phyloP scores from a whole-genome alignment of 192 early-diverging fungal species.

The Obelidium mucronatum region DNA sequence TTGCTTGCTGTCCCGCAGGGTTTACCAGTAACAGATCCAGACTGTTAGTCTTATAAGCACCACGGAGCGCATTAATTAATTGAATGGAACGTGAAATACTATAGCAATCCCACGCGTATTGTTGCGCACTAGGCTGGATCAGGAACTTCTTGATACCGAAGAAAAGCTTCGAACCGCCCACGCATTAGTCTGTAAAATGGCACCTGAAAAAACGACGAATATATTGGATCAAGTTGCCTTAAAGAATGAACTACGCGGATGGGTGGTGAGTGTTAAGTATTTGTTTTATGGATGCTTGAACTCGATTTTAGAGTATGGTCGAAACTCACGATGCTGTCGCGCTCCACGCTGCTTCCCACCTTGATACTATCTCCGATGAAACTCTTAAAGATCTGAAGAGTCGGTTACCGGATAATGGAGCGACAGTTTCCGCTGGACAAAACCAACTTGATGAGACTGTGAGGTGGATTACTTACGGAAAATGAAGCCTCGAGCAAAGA shows the following conservation, averaged over 20 bases:
- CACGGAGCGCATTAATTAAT: not conserved
- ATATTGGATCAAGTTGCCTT: slow-evolving; percentile 11
- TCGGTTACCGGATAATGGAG: not conserved
- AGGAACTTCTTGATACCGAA: slow-evolving; percentile 23
- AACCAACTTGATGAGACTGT: slow-evolving; percentile 17
- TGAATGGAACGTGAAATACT: too few species aligned
- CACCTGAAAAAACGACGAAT: not conserved
- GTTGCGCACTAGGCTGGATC: slow-evolving; percentile 12
- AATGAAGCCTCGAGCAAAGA: not conserved
- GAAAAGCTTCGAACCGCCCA: not conserved
- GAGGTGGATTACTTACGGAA: slow-evolving; percentile 13
- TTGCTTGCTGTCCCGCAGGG: slow-evolving; percentile 3
- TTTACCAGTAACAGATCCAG: not conserved
- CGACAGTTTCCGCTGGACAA: not conserved
- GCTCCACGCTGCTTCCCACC: not conserved
- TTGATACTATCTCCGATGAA: slow-evolving; percentile 17
- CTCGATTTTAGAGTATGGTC: not conserved
- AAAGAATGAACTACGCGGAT: not conserved
- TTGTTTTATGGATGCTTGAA: not conserved
- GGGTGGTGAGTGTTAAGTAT: slow-evolving; percentile 1
- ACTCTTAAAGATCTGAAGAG: not conserved
- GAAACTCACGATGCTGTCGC: slow-evolving; percentile 28
- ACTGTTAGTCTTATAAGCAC: not conserved
- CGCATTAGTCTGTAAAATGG: not conserved
- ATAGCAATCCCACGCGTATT: slow-evolving; percentile 14